phyloP scores from a whole-genome alignment of 768 basidiomycete species.

The Hericium rajendrae region DNA sequence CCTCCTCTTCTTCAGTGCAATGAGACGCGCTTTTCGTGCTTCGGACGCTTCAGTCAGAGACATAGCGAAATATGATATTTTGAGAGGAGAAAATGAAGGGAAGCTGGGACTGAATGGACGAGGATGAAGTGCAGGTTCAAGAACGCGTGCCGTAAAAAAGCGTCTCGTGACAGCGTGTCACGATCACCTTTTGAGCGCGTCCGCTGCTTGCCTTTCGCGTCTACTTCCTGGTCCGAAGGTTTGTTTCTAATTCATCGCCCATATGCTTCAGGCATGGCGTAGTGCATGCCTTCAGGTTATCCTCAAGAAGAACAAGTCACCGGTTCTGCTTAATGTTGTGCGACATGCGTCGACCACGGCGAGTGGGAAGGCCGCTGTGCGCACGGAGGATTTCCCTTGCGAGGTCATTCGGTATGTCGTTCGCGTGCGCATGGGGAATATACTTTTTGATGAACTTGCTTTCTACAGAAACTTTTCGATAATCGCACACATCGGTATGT shows the following conservation, averaged over 20 bases:
- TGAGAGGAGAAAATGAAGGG: neutral
- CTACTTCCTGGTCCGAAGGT: neutral
- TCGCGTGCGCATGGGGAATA: neutral
- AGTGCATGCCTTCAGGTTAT: neutral
- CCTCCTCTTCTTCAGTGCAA: constrained; percentile 69
- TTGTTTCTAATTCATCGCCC: neutral
- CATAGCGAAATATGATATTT: constrained; percentile 22
- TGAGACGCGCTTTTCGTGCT: constrained; percentile 68
- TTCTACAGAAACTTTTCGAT: constrained; percentile 79
- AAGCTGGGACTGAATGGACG: neutral
- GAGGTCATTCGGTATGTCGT: constrained; percentile 53
- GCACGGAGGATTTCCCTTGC: constrained; percentile 56
- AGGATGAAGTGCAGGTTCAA: constrained; percentile 9
- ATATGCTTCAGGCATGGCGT: neutral
- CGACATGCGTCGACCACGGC: constrained; percentile 1
- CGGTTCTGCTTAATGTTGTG: neutral
- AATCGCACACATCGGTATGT: constrained; percentile 85
- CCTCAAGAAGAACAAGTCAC: neutral
- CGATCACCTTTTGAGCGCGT: constrained; percentile 1
- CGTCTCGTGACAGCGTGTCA: constrained; percentile 1
- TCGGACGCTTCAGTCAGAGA: constrained; percentile 74
- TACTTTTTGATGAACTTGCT: neutral
- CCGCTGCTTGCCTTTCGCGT: neutral
- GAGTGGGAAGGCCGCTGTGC: constrained; percentile 14
- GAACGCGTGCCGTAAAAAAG: neutral